Evolutionary conservation across 805 yeast genomes (phyloP), one percentile per base, ranked within the genome.

Genomic region (Blastobotrys parvus): DNA sequence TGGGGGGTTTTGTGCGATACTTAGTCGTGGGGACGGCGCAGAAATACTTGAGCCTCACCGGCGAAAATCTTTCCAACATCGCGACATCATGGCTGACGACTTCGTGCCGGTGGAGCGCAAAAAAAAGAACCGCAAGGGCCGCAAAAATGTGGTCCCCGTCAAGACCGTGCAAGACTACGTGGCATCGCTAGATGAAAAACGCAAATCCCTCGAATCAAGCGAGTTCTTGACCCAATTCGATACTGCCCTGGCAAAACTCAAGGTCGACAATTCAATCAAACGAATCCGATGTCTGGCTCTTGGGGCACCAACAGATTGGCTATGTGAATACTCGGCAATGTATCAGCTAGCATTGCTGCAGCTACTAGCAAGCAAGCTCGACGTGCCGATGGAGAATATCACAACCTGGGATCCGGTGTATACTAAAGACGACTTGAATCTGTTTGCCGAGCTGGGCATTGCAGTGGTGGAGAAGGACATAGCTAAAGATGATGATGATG

Each of bases 391-490:
- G 11, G 30, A 44, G 0, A 18, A 46, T 5, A 65, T 81, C 0
- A 68, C 81, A 0, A 47, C 78, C 0, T 82, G 70, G 60, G 94
- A 84, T 53, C 94, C 94, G 0, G 73, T 72, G 0, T 81, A 82
- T 47, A 62, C 63, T 1, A 56, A 58, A 0, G 49, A 59, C 13
- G 94, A 85, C 50, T 35, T 43, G 8, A 53, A 49, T 3, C 40
- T 65, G 17, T 58, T 77, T 6, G 35, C 46, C 3, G 41, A 43
- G 1, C 44, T 54, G 31, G 62, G 61, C 1, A 43, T 57, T 10
- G 35, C 51, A 2, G 58, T 64, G 4, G 53, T 49, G 5, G 63
- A 60, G 23, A 52, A 49, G 3, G 47, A 55, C 18, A 52, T 43
- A 15, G 38, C 43, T 13, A 38, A 25, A 4, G 15, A 41, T 17